Conservation (phyloP, 306 rosid species). For the Sicyos baderoa region DNA sequence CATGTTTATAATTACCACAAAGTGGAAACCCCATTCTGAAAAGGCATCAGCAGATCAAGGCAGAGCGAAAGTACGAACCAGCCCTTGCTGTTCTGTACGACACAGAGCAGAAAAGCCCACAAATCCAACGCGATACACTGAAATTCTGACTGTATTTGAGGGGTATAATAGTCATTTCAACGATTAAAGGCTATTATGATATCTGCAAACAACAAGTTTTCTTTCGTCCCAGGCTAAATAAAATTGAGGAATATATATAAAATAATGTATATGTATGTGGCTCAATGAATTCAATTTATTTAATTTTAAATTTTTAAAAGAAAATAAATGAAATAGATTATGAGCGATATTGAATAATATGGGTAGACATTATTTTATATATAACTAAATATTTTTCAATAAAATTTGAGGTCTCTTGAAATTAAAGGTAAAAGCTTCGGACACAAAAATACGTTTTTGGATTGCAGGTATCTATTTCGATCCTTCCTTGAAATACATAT, state of each 20-base stretch:
- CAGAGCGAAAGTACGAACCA: slow-evolving; percentile 10
- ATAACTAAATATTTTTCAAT: no score
- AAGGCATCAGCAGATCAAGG: slow-evolving; percentile 6
- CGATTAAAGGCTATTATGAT: slow-evolving; percentile 22
- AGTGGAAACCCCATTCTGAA: not conserved
- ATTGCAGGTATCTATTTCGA: slow-evolving; percentile 26
- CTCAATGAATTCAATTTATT: no score
- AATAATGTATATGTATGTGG: no score
- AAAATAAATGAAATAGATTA: no score
- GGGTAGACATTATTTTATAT: no score
- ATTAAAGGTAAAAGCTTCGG: slow-evolving; percentile 13
- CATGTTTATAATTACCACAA: not conserved
- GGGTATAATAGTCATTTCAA: slow-evolving; percentile 16
- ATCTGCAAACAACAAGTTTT: slow-evolving; percentile 27
- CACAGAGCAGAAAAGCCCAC: not conserved
- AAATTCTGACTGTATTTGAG: slow-evolving; percentile 24
- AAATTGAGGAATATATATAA: no score
- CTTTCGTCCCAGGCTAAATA: no score
- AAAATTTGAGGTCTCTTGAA: slow-evolving; percentile 1
- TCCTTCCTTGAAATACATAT: slow-evolving; percentile 18
- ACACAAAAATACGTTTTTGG: slow-evolving; percentile 29
- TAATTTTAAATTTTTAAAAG: no score
- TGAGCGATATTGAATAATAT: no score
- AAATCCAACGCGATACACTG: not conserved
- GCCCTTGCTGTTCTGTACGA: not conserved